phyloP scores from a whole-genome alignment of 345 rosid genomes.

The Aurinia saxatilis region DNA sequence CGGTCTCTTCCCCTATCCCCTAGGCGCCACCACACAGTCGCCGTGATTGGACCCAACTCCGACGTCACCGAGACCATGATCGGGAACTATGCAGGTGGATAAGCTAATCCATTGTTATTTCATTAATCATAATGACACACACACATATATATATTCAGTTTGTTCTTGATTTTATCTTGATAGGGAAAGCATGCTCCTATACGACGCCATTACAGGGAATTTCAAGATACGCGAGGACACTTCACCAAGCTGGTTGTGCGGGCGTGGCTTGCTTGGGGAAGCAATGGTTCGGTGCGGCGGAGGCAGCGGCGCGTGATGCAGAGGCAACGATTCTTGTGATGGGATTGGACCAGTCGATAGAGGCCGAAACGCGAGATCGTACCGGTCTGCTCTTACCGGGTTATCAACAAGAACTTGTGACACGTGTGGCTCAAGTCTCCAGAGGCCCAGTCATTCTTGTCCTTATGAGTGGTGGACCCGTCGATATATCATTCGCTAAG shows the following conservation, averaged over 20 bases:
- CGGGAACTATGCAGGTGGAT: constrained; percentile 83
- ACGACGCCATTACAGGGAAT: constrained; percentile 73
- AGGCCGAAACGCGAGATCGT: constrained; percentile 71
- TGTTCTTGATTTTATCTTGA: background rate
- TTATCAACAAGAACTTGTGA: constrained; percentile 67
- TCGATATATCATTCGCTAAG: constrained; percentile 83
- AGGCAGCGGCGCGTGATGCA: constrained; percentile 50
- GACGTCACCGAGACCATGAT: constrained; percentile 90
- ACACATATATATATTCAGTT: too few species aligned
- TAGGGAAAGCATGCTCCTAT: constrained; percentile 68
- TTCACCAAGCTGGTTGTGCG: constrained; percentile 58
- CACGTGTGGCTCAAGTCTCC: constrained; percentile 59
- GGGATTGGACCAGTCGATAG: constrained; percentile 90
- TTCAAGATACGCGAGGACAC: constrained; percentile 47
- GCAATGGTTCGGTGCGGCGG: constrained; percentile 42
- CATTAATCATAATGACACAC: too few species aligned
- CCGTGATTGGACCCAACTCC: constrained; percentile 93
- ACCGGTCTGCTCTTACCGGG: constrained; percentile 63
- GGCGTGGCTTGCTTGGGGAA: constrained; percentile 45
- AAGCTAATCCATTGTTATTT: background rate
- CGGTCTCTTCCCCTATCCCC: constrained; percentile 55
- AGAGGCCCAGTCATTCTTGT: constrained; percentile 67
- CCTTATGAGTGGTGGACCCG: constrained; percentile 77
- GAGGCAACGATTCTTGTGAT: constrained; percentile 78
- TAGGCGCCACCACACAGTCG: constrained; percentile 45